Conservation (phyloP, 768 basidiomycete species). For the Kwoniella bestiolae region DNA sequence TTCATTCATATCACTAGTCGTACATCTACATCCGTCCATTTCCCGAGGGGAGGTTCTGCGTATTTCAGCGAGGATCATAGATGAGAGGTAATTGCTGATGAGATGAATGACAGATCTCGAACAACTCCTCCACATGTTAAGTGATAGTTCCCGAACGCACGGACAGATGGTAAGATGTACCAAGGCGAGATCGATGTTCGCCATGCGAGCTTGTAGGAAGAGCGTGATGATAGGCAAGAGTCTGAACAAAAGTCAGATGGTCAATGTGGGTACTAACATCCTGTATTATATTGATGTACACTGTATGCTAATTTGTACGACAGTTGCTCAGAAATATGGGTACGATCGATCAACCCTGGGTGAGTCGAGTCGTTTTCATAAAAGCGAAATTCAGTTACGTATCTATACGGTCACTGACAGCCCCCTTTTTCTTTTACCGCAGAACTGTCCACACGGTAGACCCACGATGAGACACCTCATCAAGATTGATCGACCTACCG, state of each 20-base stretch:
- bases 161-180: constrained; percentile 89
- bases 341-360: constrained; percentile 61
- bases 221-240: constrained; percentile 95
- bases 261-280: constrained; percentile 47
- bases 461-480: constrained; percentile 60
- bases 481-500: constrained; percentile 38
- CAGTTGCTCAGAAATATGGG: constrained; percentile 58
- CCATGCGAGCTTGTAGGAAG: constrained; percentile 90
- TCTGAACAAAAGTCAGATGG: constrained; percentile 78
- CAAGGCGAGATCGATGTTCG: constrained; percentile 94
- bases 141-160: constrained; percentile 65
- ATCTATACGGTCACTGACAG: background rate
- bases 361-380: constrained; percentile 23
- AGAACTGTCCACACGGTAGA: constrained; percentile 59
- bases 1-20: background rate
- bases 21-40: background rate
- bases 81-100: no score
- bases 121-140: constrained; percentile 84
- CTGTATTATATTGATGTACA: background rate
- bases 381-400: background rate
- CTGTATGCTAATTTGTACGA: background rate
- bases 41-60: no score
- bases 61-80: no score
- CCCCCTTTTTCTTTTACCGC: background rate
- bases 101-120: constrained; percentile 88